Evolutionary conservation across 257 asterid species (phyloP).

Genomic region (Penstemon newberryi): DNA sequence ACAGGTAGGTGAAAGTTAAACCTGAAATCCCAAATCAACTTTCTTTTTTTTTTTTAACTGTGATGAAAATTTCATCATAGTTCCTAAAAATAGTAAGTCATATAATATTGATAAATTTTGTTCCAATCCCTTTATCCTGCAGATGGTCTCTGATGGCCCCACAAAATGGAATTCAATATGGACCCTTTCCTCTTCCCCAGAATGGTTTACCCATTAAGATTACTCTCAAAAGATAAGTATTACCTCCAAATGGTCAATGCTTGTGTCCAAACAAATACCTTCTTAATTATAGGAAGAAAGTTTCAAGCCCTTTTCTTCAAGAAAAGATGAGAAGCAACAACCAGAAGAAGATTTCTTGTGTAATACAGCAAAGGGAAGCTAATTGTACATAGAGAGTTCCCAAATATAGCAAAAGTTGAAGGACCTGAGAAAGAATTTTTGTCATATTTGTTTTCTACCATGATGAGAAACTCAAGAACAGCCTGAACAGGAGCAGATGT

Average conservation of each 20-base stretch:
- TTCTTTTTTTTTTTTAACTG: background rate
- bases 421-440: background rate
- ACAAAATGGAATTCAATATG: constrained; percentile 90
- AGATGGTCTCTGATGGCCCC: constrained; percentile 92
- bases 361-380: constrained; percentile 20
- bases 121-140: constrained; percentile 34
- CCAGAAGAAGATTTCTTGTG: constrained; percentile 46
- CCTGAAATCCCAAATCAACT: background rate
- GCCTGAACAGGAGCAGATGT: constrained; percentile 22
- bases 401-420: constrained; percentile 22
- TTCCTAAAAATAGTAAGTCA: constrained; percentile 38
- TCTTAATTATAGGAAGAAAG: background rate
- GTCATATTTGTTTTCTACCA: constrained; percentile 24
- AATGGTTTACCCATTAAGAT: constrained; percentile 89
- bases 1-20: constrained; percentile 55
- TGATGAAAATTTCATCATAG: background rate
- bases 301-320: constrained; percentile 5
- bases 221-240: constrained; percentile 40
- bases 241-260: background rate
- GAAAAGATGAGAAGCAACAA: background rate
- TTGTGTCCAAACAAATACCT: constrained; percentile 9
- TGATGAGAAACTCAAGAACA: constrained; percentile 29
- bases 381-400: constrained; percentile 41
- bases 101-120: constrained; percentile 28
- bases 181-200: constrained; percentile 96